Evolutionary conservation across 306 rosid genomes (phyloP), one percentile per base, ranked within the genome.

Genomic region (Cucumis sativus): DNA sequence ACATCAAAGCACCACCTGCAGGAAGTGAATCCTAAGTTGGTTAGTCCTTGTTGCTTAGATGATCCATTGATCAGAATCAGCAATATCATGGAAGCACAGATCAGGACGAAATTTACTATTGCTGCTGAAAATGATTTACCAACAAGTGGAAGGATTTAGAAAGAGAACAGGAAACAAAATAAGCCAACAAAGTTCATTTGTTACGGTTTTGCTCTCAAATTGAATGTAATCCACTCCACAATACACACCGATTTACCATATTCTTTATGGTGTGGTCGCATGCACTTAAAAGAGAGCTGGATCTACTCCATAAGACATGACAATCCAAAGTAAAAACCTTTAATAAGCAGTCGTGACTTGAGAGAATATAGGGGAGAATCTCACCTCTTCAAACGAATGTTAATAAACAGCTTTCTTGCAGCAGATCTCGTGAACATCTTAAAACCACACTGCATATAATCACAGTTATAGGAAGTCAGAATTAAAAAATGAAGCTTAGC

Each of bases 1-100:
- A 95, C 98, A 56, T 95, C 98, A 75, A 95, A 95, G 83, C 98
- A 95, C 98, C 98, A 95, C 87, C 97, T 95, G 92, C 86, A 75
- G 18, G 57, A 35, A 74, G 65, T 41, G 58, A 4, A 14, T 68
- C n/a, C 56, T 17, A 7, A 41, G 57, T 70, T 20, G 49, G 75
- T 45, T 70, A 41, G 47, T 39, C 75, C 39, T 23, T 28, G 30
- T 28, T 28, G 30, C 30, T 28, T 28, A 28, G 30, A 28, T 28
- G 30, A 28, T 28, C 30, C 30, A 28, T 28, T 28, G 21, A 47
- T 45, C 39, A 67, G 16, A 6, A 52, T 16, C 7, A 4, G 57
- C 57, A 52, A 16, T 52, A 15, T 70, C 75, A 70, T 47, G 75
- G 40, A 70, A 47, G 59, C 59, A 45, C 57, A 21, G 15, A 45